Evolutionary conservation across 495 filamentous ascomycete genomes (phyloP), one percentile per base, ranked within the genome.

Genomic region (Penicillium nucicola): DNA sequence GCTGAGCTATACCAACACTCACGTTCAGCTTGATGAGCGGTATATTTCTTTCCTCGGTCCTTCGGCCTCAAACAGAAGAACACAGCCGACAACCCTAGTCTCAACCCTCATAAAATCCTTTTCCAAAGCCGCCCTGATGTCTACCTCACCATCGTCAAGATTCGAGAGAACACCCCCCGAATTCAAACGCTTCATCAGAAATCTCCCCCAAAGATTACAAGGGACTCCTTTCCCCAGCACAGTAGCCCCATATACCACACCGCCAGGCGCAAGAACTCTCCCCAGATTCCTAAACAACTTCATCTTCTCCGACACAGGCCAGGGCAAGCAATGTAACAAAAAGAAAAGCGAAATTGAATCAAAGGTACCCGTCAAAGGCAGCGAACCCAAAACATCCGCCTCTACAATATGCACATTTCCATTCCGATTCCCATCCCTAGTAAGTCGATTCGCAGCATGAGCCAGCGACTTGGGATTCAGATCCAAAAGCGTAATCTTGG

Each of bases 41-140:
- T n/a, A 28, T 28, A 28, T 9, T 9, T 9, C 7, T 9, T 8
- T 28, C 25, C 25, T 89, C 86, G 88, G 77, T 70, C 75, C 72
- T 75, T 76, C 76, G 77, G 42, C 50, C 28, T 25, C 31, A 32
- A 52, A 52, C 5, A 52, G 4, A 8, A 52, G 23, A 5, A 52
- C 36, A 35, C 25, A 20, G 12, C 50, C 50, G 8, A 46, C 42
- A 22, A 52, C 28, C 34, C 18, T 33, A 12, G 50, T 52, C 25
- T 46, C 28, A 13, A 52, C 50, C 17, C 25, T 14, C 17, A 32
- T 20, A 42, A 32, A 52, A 4, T 46, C 28, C 18, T 34, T 42
- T 13, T 43, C 33, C 13, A 52, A 28, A 20, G 42, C 42, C 18
- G 35, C 15, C 11, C 30, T 15, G 42, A 52, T 41, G 17, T 39